Base-by-base conservation (phyloP, 495 filamentous ascomycete species). In the Elaphomyces granulatus region DNA sequence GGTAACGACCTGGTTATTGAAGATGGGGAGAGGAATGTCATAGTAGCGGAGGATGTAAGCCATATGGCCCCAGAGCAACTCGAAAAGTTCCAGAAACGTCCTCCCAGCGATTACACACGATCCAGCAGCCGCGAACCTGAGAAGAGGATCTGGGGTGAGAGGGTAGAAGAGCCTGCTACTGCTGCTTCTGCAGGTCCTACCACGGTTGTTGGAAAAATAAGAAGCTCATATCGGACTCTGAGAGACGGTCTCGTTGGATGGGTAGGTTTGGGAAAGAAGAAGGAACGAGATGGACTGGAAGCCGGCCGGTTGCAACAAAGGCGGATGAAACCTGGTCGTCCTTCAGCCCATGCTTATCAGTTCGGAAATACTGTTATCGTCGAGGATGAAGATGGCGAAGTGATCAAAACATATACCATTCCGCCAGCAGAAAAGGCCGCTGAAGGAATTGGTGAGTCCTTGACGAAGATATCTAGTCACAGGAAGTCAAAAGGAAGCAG, bases 351-450 rank as follows among this genome's bases (percentile, higher is more conserved):
- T 50, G 92, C 92, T 2, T 99, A 94, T 50, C 86, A 94, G 48
- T 95, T 88, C 48, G 92, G 87, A 33, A 90, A 84, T 47, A 94
- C 87, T 56, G 88, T 99, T 48, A 95, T 99, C 51, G 86, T 99
- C 12, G 92, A 99, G 59, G 87, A 99, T 49, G 87, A 88, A 55
- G 82, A 94, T 53, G 92, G 92, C 20, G 92, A 99, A 52, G 92
- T 99, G 9, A 74, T 99, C 55, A 92, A 93, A 67, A 93, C 90
- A 43, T 96, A 94, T 55, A 84, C 93, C 38, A 78, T 95, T 20
- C 81, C 87, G 8, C 49, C 67, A 3, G 42, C 47, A 52, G 48
- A 50, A 48, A 55, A 55, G 37, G 49, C 52, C 39, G 43, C 53
- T 23, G 66, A 55, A 17, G 72, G 74, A 36, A 40, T 6, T 12